Percentiles rank a stretch among this genome's conserved stretches.
These are phyloP conservation scores for Deakozyma indianensis DNA, from an alignment of 805 yeast genomes.

Conservation along the genomic window DNA sequence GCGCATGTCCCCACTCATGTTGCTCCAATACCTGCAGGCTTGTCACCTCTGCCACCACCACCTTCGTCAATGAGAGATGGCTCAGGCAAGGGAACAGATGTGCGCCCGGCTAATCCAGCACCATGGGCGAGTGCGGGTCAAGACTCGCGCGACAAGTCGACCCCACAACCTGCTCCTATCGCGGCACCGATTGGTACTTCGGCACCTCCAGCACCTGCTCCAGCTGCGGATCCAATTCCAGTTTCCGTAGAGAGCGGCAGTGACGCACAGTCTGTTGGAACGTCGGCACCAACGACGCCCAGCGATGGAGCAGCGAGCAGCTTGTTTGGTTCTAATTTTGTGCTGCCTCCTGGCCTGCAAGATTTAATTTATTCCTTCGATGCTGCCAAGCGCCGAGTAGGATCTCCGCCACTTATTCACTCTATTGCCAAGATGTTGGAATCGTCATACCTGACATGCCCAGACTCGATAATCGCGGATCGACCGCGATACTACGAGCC, in stretches of 20 bases:
- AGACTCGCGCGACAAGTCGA: not conserved
- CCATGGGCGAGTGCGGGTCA: conserved; percentile 1
- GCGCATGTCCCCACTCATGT: conserved; percentile 1
- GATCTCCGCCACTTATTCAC: conserved; percentile 38
- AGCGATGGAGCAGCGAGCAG: conserved; percentile 3
- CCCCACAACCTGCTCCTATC: not conserved
- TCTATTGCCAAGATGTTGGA: conserved; percentile 49
- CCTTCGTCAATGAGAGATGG: conserved; percentile 1
- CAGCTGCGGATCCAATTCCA: not conserved
- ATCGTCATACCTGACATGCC: conserved; percentile 73
- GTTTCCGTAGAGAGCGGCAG: not conserved
- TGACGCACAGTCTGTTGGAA: not conserved
- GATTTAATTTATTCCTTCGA: conserved; percentile 25
- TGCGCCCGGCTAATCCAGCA: conserved; percentile 1
- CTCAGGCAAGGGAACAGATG: conserved; percentile 1
- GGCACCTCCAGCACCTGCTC: not conserved
- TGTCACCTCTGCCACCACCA: conserved; percentile 13
- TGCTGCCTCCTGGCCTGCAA: conserved; percentile 27
- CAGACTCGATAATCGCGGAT: conserved; percentile 87
- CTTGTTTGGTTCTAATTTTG: conserved; percentile 1
- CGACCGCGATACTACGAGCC: conserved; percentile 67
- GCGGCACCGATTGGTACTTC: not conserved
- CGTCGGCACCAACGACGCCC: conserved; percentile 10
- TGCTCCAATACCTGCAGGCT: conserved; percentile 8
- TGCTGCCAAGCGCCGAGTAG: conserved; percentile 29